Evolutionary conservation across 2,329 filamentous ascomycete genomes (phyloP), one percentile per base, ranked within the genome.

Genomic region (Endoconidiophora polonica): DNA sequence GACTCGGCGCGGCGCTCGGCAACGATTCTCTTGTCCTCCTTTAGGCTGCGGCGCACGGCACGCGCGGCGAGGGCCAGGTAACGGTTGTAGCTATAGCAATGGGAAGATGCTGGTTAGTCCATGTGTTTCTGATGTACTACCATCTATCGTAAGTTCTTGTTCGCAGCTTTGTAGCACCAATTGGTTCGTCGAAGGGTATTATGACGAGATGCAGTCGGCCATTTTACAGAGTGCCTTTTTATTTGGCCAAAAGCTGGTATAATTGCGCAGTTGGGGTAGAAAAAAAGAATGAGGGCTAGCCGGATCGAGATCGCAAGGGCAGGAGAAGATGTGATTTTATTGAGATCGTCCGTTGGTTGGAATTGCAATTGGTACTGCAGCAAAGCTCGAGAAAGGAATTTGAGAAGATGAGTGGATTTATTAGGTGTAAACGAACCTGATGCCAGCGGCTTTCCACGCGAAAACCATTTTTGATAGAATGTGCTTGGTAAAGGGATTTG

Each of bases 401-500:
- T 14, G 24, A 16, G 12, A 40, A 83, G 73, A 55, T 49, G 40
- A 38, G 16, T 14, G 23, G 22, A 6, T 22, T 23, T 14, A 46
- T 18, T 53, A 44, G 54, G 59, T 55, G 56, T 14, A n/a, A 54
- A 76, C 86, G 68, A 83, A 94, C 88, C 81, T 93, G 66, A 96
- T 76, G 71, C 91, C 91, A 68, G 91, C 86, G 65, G 88, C 79
- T 84, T 95, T 96, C 91, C 90, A 98, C 66, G 88, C 86, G 74
- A 88, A 90, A 72, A 83, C 76, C 91, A 96, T 98, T 73, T 77
- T 86, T 77, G 66, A 66, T 66, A 43, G 18, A 33, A 33, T 48
- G 23, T 44, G 22, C n/a, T 67, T 65, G 29, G 62, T 33, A 33
- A 56, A 4, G 39, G 64, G 37, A 62, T 56, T 3, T 18, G 42